Evolutionary conservation across 805 yeast species (phyloP), one percentile per base, ranked within the genome.

Genomic region (Yamadazyma tumulicola): DNA sequence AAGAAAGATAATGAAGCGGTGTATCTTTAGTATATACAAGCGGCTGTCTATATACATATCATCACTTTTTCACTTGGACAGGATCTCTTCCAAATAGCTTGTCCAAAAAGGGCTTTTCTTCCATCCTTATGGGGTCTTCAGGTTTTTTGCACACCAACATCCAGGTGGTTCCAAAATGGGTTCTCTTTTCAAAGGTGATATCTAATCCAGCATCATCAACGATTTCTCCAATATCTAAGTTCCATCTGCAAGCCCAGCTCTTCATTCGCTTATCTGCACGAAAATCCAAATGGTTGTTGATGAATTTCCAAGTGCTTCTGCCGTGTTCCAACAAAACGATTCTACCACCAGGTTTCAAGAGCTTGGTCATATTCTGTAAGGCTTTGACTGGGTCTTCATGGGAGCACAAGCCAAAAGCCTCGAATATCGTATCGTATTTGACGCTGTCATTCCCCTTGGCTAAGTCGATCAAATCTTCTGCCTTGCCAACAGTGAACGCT

Each of bases 231-330:
- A 93, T 85, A 54, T 93, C 97, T 43, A 93, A 65, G 54, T 93
- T 93, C 97, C 97, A 93, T 52, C 97, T 70, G 59, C 98, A 93
- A 1, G 96, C 98, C 97, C 97, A 93, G 3, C 81, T 78, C 39
- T 82, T 76, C 63, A 89, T 75, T 59, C 96, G 81, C 47, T 77
- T 75, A 42, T 78, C 88, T 3, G 96, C 89, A 43, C 93, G 71
- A 41, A 77, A 75, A 57, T 93, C 97, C 56, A 93, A 67, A 37
- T 83, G 77, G 19, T 77, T 73, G 59, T 93, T 93, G 46, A 93
- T 74, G 34, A 81, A 76, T 34, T 78, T 81, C 65, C 80, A 87
- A 0, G 77, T 69, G 35, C 96, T 86, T 48, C 96, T 70, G 2
- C 98, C 98, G 54, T 93, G 98, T 55, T 93, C 98, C 36, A 93